Evolutionary conservation across 805 yeast species (phyloP).

Genomic region (Myxozyma udenii): DNA sequence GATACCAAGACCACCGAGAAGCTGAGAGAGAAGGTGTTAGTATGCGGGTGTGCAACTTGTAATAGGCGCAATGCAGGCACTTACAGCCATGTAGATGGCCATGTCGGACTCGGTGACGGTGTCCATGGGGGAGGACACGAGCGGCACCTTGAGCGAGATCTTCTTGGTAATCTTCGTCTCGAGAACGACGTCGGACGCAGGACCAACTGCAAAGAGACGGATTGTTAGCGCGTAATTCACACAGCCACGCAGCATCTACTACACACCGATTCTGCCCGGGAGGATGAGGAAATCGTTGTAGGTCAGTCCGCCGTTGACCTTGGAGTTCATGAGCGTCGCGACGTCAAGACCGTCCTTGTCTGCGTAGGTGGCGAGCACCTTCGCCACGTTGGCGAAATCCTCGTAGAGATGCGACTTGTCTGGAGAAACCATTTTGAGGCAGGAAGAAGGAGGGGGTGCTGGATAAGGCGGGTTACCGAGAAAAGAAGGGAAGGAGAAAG

Average conservation of each 20-base stretch:
- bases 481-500: conserved; percentile 7
- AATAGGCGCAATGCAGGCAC: too few species aligned
- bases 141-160: conserved; percentile 88
- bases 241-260: neutral
- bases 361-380: conserved; percentile 61
- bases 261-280: conserved; percentile 76
- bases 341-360: conserved; percentile 83
- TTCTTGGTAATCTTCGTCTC: conserved; percentile 88
- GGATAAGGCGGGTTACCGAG: conserved; percentile 23
- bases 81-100: conserved; percentile 93
- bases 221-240: neutral
- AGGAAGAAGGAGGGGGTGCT: neutral
- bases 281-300: conserved; percentile 93
- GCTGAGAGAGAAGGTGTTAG: conserved; percentile 28
- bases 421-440: conserved; percentile 19
- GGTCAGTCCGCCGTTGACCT: conserved; percentile 89
- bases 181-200: conserved; percentile 70
- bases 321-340: conserved; percentile 82
- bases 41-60: neutral
- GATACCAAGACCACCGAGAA: conserved; percentile 97
- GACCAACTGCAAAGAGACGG: conserved; percentile 49
- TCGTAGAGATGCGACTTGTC: conserved; percentile 21
- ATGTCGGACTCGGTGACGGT: conserved; percentile 95
- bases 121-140: conserved; percentile 98
- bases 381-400: conserved; percentile 50